These are phyloP conservation scores for Onygena corvina DNA, from an alignment of 2,329 filamentous ascomycete genomes.

Conservation along the genomic window DNA sequence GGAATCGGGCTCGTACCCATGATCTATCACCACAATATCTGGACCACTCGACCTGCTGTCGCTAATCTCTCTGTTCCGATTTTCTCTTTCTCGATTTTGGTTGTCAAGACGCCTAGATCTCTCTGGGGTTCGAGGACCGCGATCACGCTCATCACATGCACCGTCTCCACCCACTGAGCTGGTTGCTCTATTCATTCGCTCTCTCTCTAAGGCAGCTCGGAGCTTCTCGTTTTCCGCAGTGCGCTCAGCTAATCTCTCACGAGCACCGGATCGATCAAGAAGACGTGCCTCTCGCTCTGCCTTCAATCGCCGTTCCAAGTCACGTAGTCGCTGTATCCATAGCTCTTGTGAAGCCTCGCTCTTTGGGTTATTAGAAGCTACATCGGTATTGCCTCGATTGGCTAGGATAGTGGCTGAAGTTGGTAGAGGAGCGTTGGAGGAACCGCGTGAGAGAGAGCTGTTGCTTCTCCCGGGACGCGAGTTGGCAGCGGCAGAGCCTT, in stretches of 20 bases:
- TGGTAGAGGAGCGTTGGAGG: constrained; percentile 26
- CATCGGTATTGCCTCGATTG: constrained; percentile 12
- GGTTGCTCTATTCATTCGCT: constrained; percentile 30
- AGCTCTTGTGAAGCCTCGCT: constrained; percentile 49
- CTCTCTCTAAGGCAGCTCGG: constrained; percentile 50
- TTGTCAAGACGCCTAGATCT: background rate
- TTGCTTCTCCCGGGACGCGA: constrained; percentile 21
- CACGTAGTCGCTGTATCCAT: constrained; percentile 74
- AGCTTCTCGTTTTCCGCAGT: constrained; percentile 61
- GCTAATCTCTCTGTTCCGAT: background rate
- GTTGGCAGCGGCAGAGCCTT: constrained; percentile 13
- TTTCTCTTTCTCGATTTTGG: constrained; percentile 4
- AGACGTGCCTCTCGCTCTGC: constrained; percentile 77
- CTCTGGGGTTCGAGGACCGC: background rate
- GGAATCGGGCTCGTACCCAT: constrained; percentile 7
- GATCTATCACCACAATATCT: constrained; percentile 11
- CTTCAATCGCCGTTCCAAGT: constrained; percentile 79
- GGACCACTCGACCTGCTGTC: constrained; percentile 5
- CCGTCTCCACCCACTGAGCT: background rate
- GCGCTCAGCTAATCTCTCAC: constrained; percentile 66
- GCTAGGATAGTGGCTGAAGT: constrained; percentile 24
- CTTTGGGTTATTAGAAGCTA: constrained; percentile 1
- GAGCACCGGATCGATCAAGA: constrained; percentile 70
- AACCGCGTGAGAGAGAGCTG: constrained; percentile 20
- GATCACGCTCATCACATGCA: constrained; percentile 7